Conservation (phyloP, 129 eudicot species). For the Saposhnikovia divaricata region DNA sequence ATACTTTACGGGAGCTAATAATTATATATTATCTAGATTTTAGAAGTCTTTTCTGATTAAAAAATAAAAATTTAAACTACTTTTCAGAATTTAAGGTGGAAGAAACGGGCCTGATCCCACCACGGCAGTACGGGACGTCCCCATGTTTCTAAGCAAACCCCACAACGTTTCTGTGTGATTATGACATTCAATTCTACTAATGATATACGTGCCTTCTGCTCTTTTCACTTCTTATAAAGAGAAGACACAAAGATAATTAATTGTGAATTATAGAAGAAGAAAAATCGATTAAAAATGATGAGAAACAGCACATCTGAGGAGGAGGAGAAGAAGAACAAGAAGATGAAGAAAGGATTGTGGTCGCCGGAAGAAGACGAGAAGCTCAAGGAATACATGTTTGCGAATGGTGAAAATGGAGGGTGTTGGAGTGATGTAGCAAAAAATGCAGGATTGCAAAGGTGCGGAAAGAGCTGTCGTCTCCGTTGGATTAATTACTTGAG, state of each 20-base stretch:
- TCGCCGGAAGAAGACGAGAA: constrained; percentile 33
- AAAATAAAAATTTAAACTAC: too few species aligned
- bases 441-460: constrained; percentile 18
- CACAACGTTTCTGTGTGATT: constrained; percentile 44
- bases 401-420: constrained; percentile 18
- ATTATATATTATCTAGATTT: too few species aligned
- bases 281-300: constrained; percentile 27
- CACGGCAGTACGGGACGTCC: background rate
- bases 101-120: too few species aligned
- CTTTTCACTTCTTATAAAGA: constrained; percentile 16
- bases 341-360: constrained; percentile 25
- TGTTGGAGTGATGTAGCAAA: constrained; percentile 29
- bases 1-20: too few species aligned
- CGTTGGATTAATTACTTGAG: constrained; percentile 83
- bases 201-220: background rate
- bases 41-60: too few species aligned
- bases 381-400: constrained; percentile 18
- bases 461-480: constrained; percentile 52
- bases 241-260: constrained; percentile 21
- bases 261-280: constrained; percentile 33
- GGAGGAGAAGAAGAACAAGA: constrained; percentile 2
- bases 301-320: background rate
- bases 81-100: too few species aligned
- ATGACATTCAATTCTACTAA: constrained; percentile 19
- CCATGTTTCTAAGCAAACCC: constrained; percentile 96